Evolutionary conservation across 768 basidiomycete genomes (phyloP).

Genomic region (Chlorophyllum brunneum): DNA sequence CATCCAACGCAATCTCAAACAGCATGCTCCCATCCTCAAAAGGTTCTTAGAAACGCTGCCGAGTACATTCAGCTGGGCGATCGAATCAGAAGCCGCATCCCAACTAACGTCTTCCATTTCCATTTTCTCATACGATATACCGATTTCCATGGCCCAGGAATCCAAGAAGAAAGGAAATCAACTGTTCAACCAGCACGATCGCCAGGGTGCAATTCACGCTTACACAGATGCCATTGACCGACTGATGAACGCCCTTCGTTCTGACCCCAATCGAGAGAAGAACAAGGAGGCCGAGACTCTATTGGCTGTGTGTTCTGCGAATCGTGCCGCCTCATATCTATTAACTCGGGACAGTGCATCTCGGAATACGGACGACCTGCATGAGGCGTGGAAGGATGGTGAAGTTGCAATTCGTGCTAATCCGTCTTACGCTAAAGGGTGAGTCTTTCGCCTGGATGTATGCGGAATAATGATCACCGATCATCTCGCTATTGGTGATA

Average conservation of each 20-base stretch:
- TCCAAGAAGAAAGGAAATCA: constrained; percentile 12
- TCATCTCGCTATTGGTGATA: neutral
- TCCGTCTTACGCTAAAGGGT: constrained; percentile 15
- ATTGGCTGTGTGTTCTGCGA: constrained; percentile 11
- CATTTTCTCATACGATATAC: constrained; percentile 2
- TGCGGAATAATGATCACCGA: no score
- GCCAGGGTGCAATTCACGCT: constrained; percentile 2
- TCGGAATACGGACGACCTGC: constrained; percentile 4
- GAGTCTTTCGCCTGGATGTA: neutral
- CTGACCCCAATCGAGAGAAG: constrained; percentile 2
- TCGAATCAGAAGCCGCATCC: constrained; percentile 7
- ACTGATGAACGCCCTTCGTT: constrained; percentile 13
- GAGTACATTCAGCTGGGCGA: constrained; percentile 10
- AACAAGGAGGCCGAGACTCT: constrained; percentile 6
- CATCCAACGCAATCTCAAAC: constrained; percentile 14
- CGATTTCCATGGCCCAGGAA: neutral
- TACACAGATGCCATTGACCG: constrained; percentile 12
- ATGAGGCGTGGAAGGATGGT: constrained; percentile 13
- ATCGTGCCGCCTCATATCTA: constrained; percentile 7
- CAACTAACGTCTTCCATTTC: neutral
- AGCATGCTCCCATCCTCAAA: constrained; percentile 11
- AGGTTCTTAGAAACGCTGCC: constrained; percentile 18
- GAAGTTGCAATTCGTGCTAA: constrained; percentile 11
- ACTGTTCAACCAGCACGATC: neutral
- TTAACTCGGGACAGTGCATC: neutral